Percentiles rank a stretch among this genome's conserved stretches.
These are phyloP conservation scores for Dactylellina sp. DNA, from an alignment of 2,329 filamentous ascomycete species.

Conservation along the genomic window DNA sequence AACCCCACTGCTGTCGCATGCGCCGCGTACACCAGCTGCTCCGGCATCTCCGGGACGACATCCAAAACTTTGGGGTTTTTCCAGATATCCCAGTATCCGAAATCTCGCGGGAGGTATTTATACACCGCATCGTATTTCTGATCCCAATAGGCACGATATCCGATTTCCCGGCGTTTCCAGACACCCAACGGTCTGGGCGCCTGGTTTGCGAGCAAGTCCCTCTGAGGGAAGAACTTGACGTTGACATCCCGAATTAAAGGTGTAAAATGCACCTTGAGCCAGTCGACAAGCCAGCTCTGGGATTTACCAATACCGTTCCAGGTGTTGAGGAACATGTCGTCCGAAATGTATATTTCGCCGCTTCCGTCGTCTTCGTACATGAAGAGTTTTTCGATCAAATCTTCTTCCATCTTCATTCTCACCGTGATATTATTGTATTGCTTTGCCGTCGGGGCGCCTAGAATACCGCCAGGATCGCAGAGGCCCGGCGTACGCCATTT, in stretches of 20 bases:
- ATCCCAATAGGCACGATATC: slow-evolving; percentile 9
- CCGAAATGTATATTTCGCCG: slow-evolving; percentile 17
- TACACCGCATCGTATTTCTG: slow-evolving; percentile 33
- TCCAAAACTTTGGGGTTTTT: background rate
- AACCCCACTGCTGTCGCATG: slow-evolving; percentile 14
- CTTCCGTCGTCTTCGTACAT: slow-evolving; percentile 1
- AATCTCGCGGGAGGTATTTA: slow-evolving; percentile 13
- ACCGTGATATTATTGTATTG: background rate
- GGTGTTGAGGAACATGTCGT: background rate
- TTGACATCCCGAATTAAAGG: slow-evolving; percentile 30
- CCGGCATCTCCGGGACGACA: background rate
- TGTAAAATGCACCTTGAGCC: slow-evolving; percentile 1
- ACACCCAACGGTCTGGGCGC: slow-evolving; percentile 11
- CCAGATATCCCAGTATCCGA: slow-evolving; percentile 27
- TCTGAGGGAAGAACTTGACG: slow-evolving; percentile 4
- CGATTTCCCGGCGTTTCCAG: slow-evolving; percentile 16
- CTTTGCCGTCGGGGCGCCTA: background rate
- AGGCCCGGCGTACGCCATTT: background rate
- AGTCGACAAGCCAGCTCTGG: background rate
- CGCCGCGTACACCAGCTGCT: slow-evolving; percentile 4
- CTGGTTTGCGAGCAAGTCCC: slow-evolving; percentile 15
- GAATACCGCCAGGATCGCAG: slow-evolving; percentile 5
- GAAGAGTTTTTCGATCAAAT: slow-evolving; percentile 2
- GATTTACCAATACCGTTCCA: background rate
- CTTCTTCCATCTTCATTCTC: background rate